phyloP scores from a whole-genome alignment of 1,139 yeast genomes.

The Lodderomyces margitis region DNA sequence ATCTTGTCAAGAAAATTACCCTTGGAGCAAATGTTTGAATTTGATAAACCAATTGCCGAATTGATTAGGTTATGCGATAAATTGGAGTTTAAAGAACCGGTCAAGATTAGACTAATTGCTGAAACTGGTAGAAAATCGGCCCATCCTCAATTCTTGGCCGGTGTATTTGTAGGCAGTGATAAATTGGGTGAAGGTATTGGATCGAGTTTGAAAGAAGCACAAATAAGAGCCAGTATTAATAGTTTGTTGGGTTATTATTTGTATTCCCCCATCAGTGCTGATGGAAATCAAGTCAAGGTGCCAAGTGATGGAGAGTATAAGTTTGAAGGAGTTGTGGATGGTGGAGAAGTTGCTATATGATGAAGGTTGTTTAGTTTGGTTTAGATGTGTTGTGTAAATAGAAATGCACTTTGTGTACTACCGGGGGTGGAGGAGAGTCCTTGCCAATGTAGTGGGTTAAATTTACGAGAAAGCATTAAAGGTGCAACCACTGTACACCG shows the following conservation, averaged over 20 bases:
- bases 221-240: conserved; percentile 86
- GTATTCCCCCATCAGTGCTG: conserved; percentile 67
- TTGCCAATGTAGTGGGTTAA: too few relatives aligned
- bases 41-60: conserved; percentile 85
- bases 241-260: conserved; percentile 91
- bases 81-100: conserved; percentile 72
- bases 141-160: conserved; percentile 86
- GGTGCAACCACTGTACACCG: too few relatives aligned
- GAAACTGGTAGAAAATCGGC: conserved; percentile 90
- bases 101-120: conserved; percentile 73
- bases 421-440: too few relatives aligned
- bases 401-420: neutral
- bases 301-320: conserved; percentile 59
- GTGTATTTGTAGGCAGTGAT: conserved; percentile 80
- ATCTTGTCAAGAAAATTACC: conserved; percentile 78
- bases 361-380: too few relatives aligned
- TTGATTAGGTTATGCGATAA: conserved; percentile 75
- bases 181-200: conserved; percentile 96
- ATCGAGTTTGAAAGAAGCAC: conserved; percentile 86
- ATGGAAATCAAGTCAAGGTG: conserved; percentile 41
- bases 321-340: conserved; percentile 49
- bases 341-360: conserved; percentile 54
- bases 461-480: too few relatives aligned
- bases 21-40: conserved; percentile 69
- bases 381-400: conserved; percentile 2